A percentile compares a stretch with the other conserved stretches of the same genome.
Conservation (phyloP, 768 basidiomycete species). For the Lyophyllum decastes region DNA sequence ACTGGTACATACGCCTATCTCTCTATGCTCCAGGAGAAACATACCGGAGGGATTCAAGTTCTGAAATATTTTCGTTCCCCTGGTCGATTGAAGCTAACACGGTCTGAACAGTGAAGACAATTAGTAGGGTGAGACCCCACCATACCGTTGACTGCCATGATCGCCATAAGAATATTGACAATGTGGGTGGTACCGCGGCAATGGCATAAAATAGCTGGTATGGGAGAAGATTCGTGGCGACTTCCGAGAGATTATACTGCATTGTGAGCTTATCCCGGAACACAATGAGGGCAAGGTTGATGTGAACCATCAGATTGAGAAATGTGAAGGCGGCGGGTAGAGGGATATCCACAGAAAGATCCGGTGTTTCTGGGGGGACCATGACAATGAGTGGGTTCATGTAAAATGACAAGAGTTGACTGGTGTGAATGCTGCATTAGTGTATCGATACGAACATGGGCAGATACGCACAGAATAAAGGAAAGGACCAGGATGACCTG, state of each 20-base stretch:
- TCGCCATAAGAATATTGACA: conserved; percentile 47
- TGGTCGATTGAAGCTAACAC: conserved; percentile 44
- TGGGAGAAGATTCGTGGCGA: conserved; percentile 28
- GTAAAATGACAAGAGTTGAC: conserved; percentile 51
- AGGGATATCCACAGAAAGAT: conserved; percentile 36
- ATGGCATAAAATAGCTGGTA: conserved; percentile 30
- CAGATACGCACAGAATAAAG: conserved; percentile 42
- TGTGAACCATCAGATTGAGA: conserved; percentile 50
- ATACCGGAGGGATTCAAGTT: conserved; percentile 57
- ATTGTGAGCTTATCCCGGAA: conserved; percentile 38
- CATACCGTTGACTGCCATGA: conserved; percentile 56
- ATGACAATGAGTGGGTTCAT: conserved; percentile 49
- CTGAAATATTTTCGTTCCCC: conserved; percentile 47
- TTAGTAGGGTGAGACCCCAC: conserved; percentile 47
- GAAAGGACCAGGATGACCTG: conserved; percentile 47
- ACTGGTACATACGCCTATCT: neutral
- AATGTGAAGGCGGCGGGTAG: conserved; percentile 46
- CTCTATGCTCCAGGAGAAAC: conserved; percentile 47
- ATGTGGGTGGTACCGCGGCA: conserved; percentile 48
- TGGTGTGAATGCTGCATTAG: conserved; percentile 22
- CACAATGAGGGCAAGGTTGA: conserved; percentile 46
- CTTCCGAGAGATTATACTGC: conserved; percentile 25
- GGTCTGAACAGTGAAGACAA: conserved; percentile 47
- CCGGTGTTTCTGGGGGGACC: conserved; percentile 31
- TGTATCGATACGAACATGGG: neutral